Percentiles rank a stretch among this genome's conserved stretches.
These are phyloP conservation scores for Aspergillus funiculosus DNA, from an alignment of 495 filamentous ascomycete species.

Conservation along the genomic window DNA sequence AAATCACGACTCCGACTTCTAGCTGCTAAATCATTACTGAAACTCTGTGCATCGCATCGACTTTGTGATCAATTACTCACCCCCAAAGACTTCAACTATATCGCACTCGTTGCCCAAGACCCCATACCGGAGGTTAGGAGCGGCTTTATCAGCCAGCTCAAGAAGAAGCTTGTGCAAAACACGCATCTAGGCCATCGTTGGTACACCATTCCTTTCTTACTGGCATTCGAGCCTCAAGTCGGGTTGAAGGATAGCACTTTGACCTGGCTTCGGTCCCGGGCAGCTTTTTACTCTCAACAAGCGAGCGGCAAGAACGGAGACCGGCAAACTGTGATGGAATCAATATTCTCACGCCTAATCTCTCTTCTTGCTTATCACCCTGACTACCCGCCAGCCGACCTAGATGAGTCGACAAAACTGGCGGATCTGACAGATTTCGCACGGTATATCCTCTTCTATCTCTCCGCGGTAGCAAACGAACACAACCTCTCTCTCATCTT, in stretches of 20 bases:
- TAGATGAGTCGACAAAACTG: conserved; percentile 48
- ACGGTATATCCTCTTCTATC: conserved; percentile 83
- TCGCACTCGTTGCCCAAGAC: conserved; percentile 78
- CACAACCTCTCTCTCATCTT: conserved; percentile 84
- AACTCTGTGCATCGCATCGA: conserved; percentile 64
- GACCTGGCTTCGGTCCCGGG: conserved; percentile 84
- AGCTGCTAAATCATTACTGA: conserved; percentile 76
- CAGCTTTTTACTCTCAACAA: conserved; percentile 41
- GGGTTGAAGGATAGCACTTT: conserved; percentile 64
- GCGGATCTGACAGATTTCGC: conserved; percentile 74
- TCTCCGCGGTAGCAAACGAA: conserved; percentile 73
- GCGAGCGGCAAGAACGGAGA: conserved; percentile 38
- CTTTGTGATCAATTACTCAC: conserved; percentile 71
- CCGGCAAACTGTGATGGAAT: conserved; percentile 65
- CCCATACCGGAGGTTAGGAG: conserved; percentile 62
- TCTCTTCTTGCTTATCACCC: conserved; percentile 92
- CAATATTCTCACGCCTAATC: conserved; percentile 75
- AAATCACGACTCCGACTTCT: conserved; percentile 70
- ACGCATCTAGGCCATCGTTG: conserved; percentile 53
- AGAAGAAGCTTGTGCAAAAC: conserved; percentile 66
- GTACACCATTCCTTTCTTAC: conserved; percentile 81
- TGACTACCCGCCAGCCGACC: conserved; percentile 58
- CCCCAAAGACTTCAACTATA: conserved; percentile 66
- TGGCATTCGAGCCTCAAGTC: conserved; percentile 77
- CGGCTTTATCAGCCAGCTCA: conserved; percentile 74